A percentile compares a stretch with the other conserved stretches of the same genome.
Evolutionary conservation across 192 early-diverging fungal genomes (phyloP).

Genomic region (Rhizophagus sp.): DNA sequence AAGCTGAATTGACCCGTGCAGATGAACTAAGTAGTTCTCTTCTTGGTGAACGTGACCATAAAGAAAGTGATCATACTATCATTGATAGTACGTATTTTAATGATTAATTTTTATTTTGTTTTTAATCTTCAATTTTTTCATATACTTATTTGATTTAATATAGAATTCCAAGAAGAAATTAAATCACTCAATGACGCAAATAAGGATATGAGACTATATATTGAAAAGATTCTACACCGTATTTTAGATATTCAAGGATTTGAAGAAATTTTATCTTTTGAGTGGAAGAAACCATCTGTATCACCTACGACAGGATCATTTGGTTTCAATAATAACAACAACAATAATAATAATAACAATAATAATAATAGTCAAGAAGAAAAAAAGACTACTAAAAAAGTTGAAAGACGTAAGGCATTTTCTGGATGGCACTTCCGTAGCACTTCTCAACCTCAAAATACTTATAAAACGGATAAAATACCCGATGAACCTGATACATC

Average conservation of each 20-base stretch:
- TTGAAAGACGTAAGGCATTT: slow-evolving; percentile 20
- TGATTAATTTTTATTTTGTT: background rate
- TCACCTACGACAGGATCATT: slow-evolving; percentile 7
- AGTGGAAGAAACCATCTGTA: slow-evolving; percentile 1
- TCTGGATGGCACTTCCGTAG: slow-evolving; percentile 2
- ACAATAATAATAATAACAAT: background rate
- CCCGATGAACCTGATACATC: background rate
- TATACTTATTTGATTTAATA: background rate
- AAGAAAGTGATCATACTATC: slow-evolving; percentile 26
- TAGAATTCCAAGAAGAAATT: slow-evolving; percentile 59
- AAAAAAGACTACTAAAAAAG: background rate
- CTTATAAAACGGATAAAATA: background rate
- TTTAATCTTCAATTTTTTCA: background rate
- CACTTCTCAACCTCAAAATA: background rate
- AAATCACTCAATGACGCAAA: slow-evolving; percentile 65
- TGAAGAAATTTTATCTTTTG: slow-evolving; percentile 23
- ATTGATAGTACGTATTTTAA: slow-evolving; percentile 28
- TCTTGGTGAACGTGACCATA: slow-evolving; percentile 16
- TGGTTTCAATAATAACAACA: background rate
- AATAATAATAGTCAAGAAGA: background rate
- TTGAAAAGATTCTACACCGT: slow-evolving; percentile 75
- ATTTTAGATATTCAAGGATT: slow-evolving; percentile 54
- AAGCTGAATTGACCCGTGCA: slow-evolving; percentile 22
- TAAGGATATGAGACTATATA: slow-evolving; percentile 67
- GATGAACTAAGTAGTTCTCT: background rate